These are phyloP conservation scores for Chloranthus sessilifolius DNA, from an alignment of 164 flowering plant genomes.

Conservation along the genomic window DNA sequence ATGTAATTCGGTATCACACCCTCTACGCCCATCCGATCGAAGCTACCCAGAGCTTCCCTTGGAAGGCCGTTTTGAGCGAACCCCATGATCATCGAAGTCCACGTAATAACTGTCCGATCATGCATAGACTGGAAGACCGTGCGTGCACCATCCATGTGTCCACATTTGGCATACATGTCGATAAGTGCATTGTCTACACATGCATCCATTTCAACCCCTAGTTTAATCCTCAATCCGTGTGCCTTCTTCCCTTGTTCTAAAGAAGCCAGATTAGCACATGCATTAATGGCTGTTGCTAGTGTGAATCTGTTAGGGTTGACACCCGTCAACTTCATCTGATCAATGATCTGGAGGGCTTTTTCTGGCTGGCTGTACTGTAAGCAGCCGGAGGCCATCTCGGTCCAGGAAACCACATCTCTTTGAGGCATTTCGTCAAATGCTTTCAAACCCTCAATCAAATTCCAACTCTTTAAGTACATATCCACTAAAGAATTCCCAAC, in stretches of 20 bases:
- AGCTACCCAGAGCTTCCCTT: slow-evolving; percentile 44
- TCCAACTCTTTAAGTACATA: slow-evolving; percentile 61
- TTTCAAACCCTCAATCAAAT: slow-evolving; percentile 38
- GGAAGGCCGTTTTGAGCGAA: slow-evolving; percentile 61
- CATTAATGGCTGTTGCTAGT: slow-evolving; percentile 62
- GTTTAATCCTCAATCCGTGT: slow-evolving; percentile 62
- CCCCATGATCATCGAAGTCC: slow-evolving; percentile 83
- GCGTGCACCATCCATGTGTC: slow-evolving; percentile 54
- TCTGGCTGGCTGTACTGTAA: slow-evolving; percentile 54
- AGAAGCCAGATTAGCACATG: slow-evolving; percentile 59
- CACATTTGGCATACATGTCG: slow-evolving; percentile 85
- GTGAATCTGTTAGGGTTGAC: slow-evolving; percentile 56
- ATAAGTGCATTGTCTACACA: slow-evolving; percentile 71
- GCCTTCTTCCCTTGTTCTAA: slow-evolving; percentile 61
- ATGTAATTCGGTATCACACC: slow-evolving; percentile 50
- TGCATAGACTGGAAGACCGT: slow-evolving; percentile 42
- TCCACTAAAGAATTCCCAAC: slow-evolving; percentile 67
- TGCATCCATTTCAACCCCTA: slow-evolving; percentile 47
- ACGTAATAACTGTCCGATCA: slow-evolving; percentile 48
- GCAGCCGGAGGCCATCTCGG: slow-evolving; percentile 71
- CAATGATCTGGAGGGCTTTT: slow-evolving; percentile 38
- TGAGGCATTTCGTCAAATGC: slow-evolving; percentile 53
- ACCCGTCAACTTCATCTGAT: slow-evolving; percentile 53
- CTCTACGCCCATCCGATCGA: slow-evolving; percentile 47
- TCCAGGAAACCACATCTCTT: slow-evolving; percentile 67